Conservation (phyloP, 306 rosid species). For the Hippophae rhamnoides region DNA sequence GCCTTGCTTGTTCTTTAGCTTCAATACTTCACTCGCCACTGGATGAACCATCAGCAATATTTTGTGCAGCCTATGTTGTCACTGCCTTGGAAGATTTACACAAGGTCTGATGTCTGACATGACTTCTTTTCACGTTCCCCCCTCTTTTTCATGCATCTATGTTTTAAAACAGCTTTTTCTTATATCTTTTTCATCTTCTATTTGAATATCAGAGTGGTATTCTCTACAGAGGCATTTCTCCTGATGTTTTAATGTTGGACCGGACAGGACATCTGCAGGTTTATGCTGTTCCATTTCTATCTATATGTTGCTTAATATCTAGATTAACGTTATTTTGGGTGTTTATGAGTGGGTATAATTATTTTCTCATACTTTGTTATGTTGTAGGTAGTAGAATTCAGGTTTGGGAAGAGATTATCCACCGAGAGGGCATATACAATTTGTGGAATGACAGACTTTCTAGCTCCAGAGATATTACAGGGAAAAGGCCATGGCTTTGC, state of each 20-base stretch:
- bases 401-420: conserved; percentile 64
- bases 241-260: conserved; percentile 74
- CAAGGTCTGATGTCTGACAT: conserved; percentile 46
- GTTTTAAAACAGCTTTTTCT: conserved; percentile 2
- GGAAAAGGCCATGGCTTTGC: conserved; percentile 94
- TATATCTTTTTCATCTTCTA: conserved; percentile 11
- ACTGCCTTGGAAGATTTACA: conserved; percentile 69
- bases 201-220: conserved; percentile 73
- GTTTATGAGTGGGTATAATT: conserved; percentile 4
- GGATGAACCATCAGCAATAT: conserved; percentile 56
- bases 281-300: conserved; percentile 4
- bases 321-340: conserved; percentile 1
- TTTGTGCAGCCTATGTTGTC: conserved; percentile 68
- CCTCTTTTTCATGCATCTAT: conserved; percentile 9
- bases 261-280: conserved; percentile 83
- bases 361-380: conserved; percentile 2
- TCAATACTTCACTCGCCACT: conserved; percentile 68
- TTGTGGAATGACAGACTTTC: conserved; percentile 74
- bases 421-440: conserved; percentile 82
- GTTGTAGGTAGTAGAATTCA: conserved; percentile 77
- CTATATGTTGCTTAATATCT: conserved; percentile 14
- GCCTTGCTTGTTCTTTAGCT: conserved; percentile 79
- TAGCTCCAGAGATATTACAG: conserved; percentile 88
- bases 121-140: conserved; percentile 1
- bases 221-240: conserved; percentile 93